A percentile compares a stretch with the other conserved stretches of the same genome.
Conservation (phyloP, 2,329 filamentous ascomycete species). For the Dothistroma pini region DNA sequence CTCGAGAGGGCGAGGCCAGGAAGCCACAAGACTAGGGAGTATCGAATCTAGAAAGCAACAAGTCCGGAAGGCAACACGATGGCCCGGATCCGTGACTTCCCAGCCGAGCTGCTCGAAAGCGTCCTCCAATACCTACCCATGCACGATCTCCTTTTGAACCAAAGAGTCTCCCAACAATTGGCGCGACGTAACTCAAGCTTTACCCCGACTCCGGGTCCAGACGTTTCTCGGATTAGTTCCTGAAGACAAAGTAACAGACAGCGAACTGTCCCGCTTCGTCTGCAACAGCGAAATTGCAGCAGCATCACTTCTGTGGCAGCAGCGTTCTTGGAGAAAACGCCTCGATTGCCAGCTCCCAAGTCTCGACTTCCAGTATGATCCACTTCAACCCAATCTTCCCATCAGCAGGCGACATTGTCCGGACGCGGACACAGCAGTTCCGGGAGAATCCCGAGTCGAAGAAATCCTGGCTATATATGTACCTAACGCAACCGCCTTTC, state of each 20-base stretch:
- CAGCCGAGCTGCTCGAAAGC: constrained; percentile 16
- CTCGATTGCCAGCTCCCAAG: neutral
- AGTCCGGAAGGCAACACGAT: neutral
- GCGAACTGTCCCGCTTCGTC: constrained; percentile 8
- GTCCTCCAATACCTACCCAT: constrained; percentile 14
- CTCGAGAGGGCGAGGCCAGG: neutral
- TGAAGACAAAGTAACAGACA: neutral
- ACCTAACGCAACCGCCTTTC: constrained; percentile 15
- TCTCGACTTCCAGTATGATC: neutral
- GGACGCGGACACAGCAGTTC: constrained; percentile 13
- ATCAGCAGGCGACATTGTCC: constrained; percentile 9
- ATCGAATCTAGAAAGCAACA: neutral
- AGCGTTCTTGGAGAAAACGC: neutral
- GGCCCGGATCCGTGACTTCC: constrained; percentile 2
- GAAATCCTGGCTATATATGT: constrained; percentile 21
- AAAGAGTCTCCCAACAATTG: constrained; percentile 13
- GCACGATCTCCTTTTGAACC: constrained; percentile 11
- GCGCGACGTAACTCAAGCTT: constrained; percentile 11
- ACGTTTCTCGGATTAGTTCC: constrained; percentile 15
- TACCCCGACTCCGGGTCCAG: constrained; percentile 9
- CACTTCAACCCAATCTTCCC: constrained; percentile 17
- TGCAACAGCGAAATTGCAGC: constrained; percentile 3
- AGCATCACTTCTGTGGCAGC: neutral
- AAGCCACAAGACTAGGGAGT: neutral
- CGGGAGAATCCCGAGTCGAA: constrained; percentile 1